Conservation (phyloP, 2,329 filamentous ascomycete genomes). For the Lizonia empirigonia region DNA sequence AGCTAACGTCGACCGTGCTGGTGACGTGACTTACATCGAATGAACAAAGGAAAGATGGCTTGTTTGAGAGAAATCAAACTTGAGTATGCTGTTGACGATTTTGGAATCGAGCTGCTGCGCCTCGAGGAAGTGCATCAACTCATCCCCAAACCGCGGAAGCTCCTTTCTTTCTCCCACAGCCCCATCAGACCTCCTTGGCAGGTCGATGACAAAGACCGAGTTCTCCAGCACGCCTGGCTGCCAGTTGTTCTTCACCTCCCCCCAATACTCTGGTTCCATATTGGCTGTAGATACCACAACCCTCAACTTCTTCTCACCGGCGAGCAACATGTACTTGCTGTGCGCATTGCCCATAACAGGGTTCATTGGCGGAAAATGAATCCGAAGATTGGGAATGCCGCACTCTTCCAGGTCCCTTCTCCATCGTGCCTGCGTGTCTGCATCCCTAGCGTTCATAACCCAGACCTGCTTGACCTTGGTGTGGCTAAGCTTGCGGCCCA, state of each 20-base stretch:
- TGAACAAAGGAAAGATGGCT: slow-evolving; percentile 78
- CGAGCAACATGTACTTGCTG: slow-evolving; percentile 91
- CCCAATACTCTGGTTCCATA: slow-evolving; percentile 86
- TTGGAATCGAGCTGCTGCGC: slow-evolving; percentile 68
- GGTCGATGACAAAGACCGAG: slow-evolving; percentile 87
- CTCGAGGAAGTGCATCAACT: slow-evolving; percentile 72
- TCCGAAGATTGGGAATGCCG: slow-evolving; percentile 60
- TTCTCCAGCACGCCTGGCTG: slow-evolving; percentile 45
- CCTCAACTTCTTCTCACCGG: slow-evolving; percentile 73
- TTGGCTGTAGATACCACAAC: slow-evolving; percentile 90
- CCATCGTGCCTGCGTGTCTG: slow-evolving; percentile 40
- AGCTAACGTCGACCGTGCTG: neutral
- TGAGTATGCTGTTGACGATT: slow-evolving; percentile 70
- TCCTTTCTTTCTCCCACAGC: slow-evolving; percentile 33
- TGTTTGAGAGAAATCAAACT: slow-evolving; percentile 83
- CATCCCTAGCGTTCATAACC: slow-evolving; percentile 64
- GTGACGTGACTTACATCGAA: slow-evolving; percentile 66
- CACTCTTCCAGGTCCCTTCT: slow-evolving; percentile 36
- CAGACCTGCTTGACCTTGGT: slow-evolving; percentile 57
- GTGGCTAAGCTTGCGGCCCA: slow-evolving; percentile 70
- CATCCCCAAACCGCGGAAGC: slow-evolving; percentile 67
- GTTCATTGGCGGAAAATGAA: slow-evolving; percentile 83
- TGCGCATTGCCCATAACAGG: slow-evolving; percentile 78
- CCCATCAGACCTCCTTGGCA: slow-evolving; percentile 63
- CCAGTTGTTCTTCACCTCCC: slow-evolving; percentile 66